Evolutionary conservation across 2,329 filamentous ascomycete genomes (phyloP), one percentile per base, ranked within the genome.

Genomic region (Chlorencoelia australis): DNA sequence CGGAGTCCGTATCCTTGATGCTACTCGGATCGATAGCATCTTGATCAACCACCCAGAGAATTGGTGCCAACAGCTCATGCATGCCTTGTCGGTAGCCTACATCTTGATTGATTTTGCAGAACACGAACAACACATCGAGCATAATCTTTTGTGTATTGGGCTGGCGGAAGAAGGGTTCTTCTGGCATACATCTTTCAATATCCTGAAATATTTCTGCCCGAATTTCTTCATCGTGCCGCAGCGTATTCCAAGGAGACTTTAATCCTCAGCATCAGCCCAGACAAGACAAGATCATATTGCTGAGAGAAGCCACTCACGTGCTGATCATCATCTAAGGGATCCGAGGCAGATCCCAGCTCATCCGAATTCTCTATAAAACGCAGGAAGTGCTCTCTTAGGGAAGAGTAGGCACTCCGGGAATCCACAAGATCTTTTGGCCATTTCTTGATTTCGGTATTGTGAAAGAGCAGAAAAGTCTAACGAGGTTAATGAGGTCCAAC

Each of bases 1-100:
- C 21, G 13, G 17, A 7, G 7, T 22, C 19, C 16, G 43, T 33
- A 21, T 26, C 19, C n/a, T 36, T 27, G 8, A 30, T 33, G 11
- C 31, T 39, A 5, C 20, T 24, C 17, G 29, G 28, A 17, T 83
- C 70, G 33, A 94, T 66, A 5, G 88, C 81, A 61, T 98, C 91
- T 49, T 79, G 70, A 48, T 88, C 77, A 5, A 96, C 65, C 2
- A 86, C 82, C 70, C 86, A 86, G 5, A 95, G 65, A 24, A 98
- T 77, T 0, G 91, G 88, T 0, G 91, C 91, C 10, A 96, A 68
- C 28, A 98, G 67, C 61, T 98, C 91, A 57, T 98, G 91, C 89
- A 98, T 98, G 8, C 91, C 91, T 63, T 98, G 91, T n/a, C 91
- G 77, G 57, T 98, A 98, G 13, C 76, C 86, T 36, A 86, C 71